Evolutionary conservation across 305 asterid species (phyloP), one percentile per base, ranked within the genome.

Genomic region (Solanum hybrid): DNA sequence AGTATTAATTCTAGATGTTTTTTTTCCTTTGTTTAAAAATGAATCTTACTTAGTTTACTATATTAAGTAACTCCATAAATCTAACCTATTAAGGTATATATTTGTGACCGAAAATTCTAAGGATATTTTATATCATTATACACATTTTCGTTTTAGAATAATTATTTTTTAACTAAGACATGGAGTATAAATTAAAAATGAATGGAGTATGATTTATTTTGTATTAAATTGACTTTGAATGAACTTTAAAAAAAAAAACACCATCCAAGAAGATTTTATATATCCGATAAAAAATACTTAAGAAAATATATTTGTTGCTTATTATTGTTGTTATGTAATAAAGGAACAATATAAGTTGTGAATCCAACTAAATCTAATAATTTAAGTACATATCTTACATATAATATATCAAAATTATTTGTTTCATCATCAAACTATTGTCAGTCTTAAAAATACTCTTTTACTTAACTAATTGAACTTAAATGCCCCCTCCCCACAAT

Each of bases 401-500:
- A 46, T 46, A 37, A 0, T 37, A 37, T 37, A 36, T 36, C 64
- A 51, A 51, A 46, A 64, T 64, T 22, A 64, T 64, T 64, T 1
- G 5, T 64, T 3, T 64, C 13, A 64, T 22, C 0, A 0, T 64
- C 6, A 22, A 64, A 22, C 5, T 64, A 22, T 22, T 64, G 1
- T 8, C 2, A 8, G 0, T 0, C 6, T 22, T 64, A 64, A 22
- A 64, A 22, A 64, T 5, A 4, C 5, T 34, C 0, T 9, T 22
- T 64, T 64, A 64, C 6, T 64, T 64, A 1, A 64, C 13, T 64
- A 64, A 9, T 0, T 64, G 0, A 22, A 64, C 0, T 64, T 64
- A 64, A 8, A 22, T 64, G n/a, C n/a, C n/a, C n/a, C n/a, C n/a
- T n/a, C n/a, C n/a, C n/a, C n/a, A n/a, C 42, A 20, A 60, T 60